Percentiles rank a stretch among this genome's conserved stretches.
phyloP scores from a whole-genome alignment of 2,329 filamentous ascomycete species.

The Reticulascus tulasneorum region DNA sequence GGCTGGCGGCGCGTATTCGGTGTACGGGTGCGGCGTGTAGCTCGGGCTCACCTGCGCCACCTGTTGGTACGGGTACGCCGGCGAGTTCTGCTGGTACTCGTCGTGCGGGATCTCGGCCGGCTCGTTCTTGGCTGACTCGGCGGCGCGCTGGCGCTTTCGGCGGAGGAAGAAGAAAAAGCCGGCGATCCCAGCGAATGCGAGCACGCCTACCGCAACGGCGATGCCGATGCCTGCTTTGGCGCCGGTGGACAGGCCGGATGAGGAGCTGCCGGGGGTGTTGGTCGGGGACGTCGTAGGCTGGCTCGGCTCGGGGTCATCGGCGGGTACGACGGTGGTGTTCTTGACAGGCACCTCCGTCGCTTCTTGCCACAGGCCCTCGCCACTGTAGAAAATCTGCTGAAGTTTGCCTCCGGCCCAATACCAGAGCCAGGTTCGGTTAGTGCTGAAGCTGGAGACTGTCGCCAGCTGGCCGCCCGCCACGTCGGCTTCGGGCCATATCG shows the following conservation, averaged over 20 bases:
- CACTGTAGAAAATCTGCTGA: conserved; percentile 25
- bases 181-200: conserved; percentile 36
- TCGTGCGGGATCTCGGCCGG: conserved; percentile 9
- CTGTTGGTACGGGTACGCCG: not conserved
- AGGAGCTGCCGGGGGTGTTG: conserved; percentile 28
- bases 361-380: conserved; percentile 23
- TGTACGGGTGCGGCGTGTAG: conserved; percentile 3
- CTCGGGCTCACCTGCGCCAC: conserved; percentile 6
- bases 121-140: conserved; percentile 17
- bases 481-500: conserved; percentile 28
- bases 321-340: conserved; percentile 17
- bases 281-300: conserved; percentile 1
- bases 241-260: conserved; percentile 36
- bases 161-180: conserved; percentile 44
- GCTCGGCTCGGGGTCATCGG: conserved; percentile 2
- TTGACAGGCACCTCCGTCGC: conserved; percentile 20
- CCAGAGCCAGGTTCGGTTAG: conserved; percentile 25
- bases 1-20: conserved; percentile 1
- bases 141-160: conserved; percentile 27
- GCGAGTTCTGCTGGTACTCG: conserved; percentile 6
- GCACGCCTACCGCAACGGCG: conserved; percentile 43
- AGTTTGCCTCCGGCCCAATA: conserved; percentile 27
- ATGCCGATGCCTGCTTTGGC: conserved; percentile 55
- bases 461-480: conserved; percentile 22
- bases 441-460: conserved; percentile 21